A percentile compares a stretch with the other conserved stretches of the same genome.
These are phyloP conservation scores for Yamadazyma oceani DNA, from an alignment of 1,139 yeast species.

Conservation along the genomic window DNA sequence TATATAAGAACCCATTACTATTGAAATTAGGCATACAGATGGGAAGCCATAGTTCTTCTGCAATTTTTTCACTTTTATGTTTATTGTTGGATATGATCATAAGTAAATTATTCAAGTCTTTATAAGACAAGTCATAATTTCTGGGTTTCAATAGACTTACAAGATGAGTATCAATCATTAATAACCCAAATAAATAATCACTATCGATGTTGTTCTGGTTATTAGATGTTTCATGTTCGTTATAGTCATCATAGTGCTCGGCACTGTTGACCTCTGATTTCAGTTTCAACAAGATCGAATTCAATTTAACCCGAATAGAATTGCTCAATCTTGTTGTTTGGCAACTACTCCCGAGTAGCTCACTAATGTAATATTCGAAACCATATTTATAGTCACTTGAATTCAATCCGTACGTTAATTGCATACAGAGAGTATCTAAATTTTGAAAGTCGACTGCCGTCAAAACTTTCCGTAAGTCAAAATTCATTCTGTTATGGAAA, in stretches of 20 bases:
- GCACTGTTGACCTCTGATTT: constrained; percentile 1
- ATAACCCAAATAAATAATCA: constrained; percentile 36
- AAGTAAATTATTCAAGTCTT: constrained; percentile 33
- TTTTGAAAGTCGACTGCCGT: constrained; percentile 69
- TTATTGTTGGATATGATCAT: constrained; percentile 26
- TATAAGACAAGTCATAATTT: constrained; percentile 30
- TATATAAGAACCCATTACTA: constrained; percentile 80
- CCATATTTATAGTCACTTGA: constrained; percentile 10
- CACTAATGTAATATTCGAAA: constrained; percentile 30
- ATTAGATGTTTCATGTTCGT: neutral
- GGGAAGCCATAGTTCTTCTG: constrained; percentile 90
- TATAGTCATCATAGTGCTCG: constrained; percentile 6
- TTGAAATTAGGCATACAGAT: constrained; percentile 90
- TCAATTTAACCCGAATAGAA: constrained; percentile 33
- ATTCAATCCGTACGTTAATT: constrained; percentile 41
- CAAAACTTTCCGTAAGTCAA: constrained; percentile 74
- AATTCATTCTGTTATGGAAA: constrained; percentile 72
- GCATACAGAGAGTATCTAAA: constrained; percentile 59
- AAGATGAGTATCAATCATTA: constrained; percentile 24
- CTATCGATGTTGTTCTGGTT: neutral
- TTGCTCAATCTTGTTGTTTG: constrained; percentile 35
- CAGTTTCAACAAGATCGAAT: constrained; percentile 21
- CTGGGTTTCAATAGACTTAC: constrained; percentile 36
- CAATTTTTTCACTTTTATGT: constrained; percentile 15
- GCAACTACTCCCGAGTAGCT: constrained; percentile 26